A percentile compares a stretch with the other conserved stretches of the same genome.
These are phyloP conservation scores for Curvularia hawaiiensis DNA, from an alignment of 2,329 filamentous ascomycete genomes.

Conservation along the genomic window DNA sequence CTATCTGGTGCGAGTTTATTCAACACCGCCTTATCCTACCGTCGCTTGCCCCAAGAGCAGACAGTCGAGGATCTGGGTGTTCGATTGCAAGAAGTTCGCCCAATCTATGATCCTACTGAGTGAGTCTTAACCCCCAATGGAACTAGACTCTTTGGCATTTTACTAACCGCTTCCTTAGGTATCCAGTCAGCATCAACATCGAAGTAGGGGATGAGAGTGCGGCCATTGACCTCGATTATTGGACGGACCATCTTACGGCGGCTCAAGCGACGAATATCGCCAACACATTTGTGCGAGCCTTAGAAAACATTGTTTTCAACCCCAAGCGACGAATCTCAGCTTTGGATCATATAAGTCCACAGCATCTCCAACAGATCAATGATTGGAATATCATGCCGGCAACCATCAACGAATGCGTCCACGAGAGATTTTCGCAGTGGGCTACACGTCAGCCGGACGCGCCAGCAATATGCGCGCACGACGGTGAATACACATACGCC, in stretches of 20 bases:
- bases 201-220: conserved; percentile 50
- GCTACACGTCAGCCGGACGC: conserved; percentile 33
- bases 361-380: conserved; percentile 38
- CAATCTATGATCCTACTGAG: conserved; percentile 55
- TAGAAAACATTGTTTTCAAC: conserved; percentile 47
- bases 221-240: conserved; percentile 42
- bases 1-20: conserved; percentile 47
- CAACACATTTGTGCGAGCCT: conserved; percentile 35
- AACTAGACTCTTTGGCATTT: no score
- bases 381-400: conserved; percentile 42
- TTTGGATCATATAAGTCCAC: conserved; percentile 48
- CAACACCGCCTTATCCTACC: conserved; percentile 57
- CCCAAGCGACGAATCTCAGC: conserved; percentile 39
- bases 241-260: conserved; percentile 41
- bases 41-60: conserved; percentile 46
- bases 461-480: conserved; percentile 40
- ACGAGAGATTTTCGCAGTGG: conserved; percentile 35
- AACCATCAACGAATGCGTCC: conserved; percentile 39
- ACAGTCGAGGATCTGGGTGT: conserved; percentile 35
- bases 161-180: conserved; percentile 19
- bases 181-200: conserved; percentile 55
- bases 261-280: conserved; percentile 41
- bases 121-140: neutral
- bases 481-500: conserved; percentile 41
- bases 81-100: conserved; percentile 44